phyloP scores from a whole-genome alignment of 495 filamentous ascomycete species.

The Annulohypoxylon moriforme region DNA sequence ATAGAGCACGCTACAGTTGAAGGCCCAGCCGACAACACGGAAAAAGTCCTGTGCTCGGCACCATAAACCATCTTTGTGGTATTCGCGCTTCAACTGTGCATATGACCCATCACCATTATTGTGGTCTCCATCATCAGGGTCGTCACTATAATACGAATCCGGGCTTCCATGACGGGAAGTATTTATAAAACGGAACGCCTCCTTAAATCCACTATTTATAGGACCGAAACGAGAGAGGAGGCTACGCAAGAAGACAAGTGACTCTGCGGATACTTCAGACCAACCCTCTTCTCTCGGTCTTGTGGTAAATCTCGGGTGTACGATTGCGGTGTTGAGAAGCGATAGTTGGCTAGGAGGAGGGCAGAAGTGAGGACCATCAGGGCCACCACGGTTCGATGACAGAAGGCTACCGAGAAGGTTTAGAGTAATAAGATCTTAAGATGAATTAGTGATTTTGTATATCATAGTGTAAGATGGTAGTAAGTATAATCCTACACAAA shows the following conservation, averaged over 20 bases:
- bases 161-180: constrained; percentile 22
- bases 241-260: constrained; percentile 55
- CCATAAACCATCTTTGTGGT: constrained; percentile 74
- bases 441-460: background rate
- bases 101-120: constrained; percentile 59
- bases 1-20: constrained; percentile 84
- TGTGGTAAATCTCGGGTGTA: constrained; percentile 76
- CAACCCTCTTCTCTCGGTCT: constrained; percentile 50
- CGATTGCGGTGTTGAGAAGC: constrained; percentile 72
- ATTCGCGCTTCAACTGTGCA: constrained; percentile 61
- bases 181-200: constrained; percentile 42
- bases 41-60: constrained; percentile 84
- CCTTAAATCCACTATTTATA: constrained; percentile 55
- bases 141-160: constrained; percentile 31
- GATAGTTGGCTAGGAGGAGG: constrained; percentile 71
- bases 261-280: constrained; percentile 52
- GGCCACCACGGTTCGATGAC: constrained; percentile 47
- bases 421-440: constrained; percentile 74
- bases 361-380: constrained; percentile 55
- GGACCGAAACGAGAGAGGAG: constrained; percentile 56
- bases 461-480: background rate
- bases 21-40: constrained; percentile 90
- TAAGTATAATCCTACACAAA: constrained; percentile 64
- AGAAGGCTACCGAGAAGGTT: constrained; percentile 74
- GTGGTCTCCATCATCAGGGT: constrained; percentile 45